These are phyloP conservation scores for Ganoderma sp. DNA, from an alignment of 1,284 basidiomycete species.

Conservation along the genomic window DNA sequence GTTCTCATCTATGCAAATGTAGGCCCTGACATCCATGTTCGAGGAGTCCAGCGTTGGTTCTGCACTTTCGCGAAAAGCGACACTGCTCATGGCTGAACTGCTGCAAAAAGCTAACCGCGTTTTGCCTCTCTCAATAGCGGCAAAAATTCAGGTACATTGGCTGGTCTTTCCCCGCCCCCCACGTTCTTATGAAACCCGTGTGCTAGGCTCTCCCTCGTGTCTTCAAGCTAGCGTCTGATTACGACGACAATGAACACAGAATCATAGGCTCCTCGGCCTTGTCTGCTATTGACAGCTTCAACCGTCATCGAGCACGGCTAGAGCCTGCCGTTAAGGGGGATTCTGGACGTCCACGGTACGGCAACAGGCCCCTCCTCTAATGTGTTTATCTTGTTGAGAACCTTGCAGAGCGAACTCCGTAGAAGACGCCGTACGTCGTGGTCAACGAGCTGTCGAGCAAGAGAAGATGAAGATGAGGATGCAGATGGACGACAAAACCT, in stretches of 20 bases:
- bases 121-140: conserved; percentile 83
- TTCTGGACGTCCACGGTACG: conserved; percentile 62
- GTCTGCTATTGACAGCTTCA: conserved; percentile 89
- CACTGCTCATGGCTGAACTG: conserved; percentile 90
- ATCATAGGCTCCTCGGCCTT: conserved; percentile 87
- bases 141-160: conserved; percentile 76
- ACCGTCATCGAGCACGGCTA: conserved; percentile 78
- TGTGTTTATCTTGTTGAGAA: background rate
- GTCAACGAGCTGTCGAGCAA: conserved; percentile 91
- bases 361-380: no score
- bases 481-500: conserved; percentile 92
- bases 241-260: conserved; percentile 71
- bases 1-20: conserved; percentile 1
- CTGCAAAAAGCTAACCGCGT: conserved; percentile 89
- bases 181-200: background rate
- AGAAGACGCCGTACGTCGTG: conserved; percentile 85
- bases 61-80: conserved; percentile 84
- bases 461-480: conserved; percentile 87
- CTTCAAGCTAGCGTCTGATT: conserved; percentile 85
- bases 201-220: conserved; percentile 81
- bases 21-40: conserved; percentile 86
- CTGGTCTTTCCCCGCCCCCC: background rate
- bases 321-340: conserved; percentile 60
- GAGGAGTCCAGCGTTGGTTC: conserved; percentile 76
- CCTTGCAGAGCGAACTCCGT: conserved; percentile 77